Evolutionary conservation across 257 asterid genomes (phyloP).

Genomic region (Rhazya stricta): DNA sequence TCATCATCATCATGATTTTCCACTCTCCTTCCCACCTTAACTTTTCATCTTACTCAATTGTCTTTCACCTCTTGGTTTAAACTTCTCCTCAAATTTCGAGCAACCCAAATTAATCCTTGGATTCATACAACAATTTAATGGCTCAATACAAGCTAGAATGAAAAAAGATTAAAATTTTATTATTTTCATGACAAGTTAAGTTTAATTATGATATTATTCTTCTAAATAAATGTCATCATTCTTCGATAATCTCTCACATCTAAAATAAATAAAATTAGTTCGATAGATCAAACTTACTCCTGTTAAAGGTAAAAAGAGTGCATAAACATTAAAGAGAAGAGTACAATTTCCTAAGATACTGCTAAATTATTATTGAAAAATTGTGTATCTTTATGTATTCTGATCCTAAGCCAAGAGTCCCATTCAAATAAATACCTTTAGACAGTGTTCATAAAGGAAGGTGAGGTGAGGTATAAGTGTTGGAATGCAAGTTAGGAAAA

Average conservation of each 20-base stretch:
- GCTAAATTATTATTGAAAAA: no score
- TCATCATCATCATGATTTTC: background rate
- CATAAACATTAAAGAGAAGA: no score
- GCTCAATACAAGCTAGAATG: background rate
- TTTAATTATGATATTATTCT: no score
- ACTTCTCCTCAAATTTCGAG: background rate
- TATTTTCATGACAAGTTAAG: no score
- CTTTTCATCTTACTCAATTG: background rate
- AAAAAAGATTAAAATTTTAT: background rate
- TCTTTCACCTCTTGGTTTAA: background rate
- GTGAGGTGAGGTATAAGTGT: background rate
- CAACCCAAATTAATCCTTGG: background rate
- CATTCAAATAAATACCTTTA: background rate
- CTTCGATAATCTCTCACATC: no score
- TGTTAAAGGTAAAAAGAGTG: no score
- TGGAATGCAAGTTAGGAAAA: background rate
- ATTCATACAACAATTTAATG: background rate
- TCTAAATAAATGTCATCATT: no score
- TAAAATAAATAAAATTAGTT: no score
- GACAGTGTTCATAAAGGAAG: background rate
- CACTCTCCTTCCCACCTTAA: conserved; percentile 7
- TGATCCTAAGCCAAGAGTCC: background rate
- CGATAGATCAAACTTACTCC: no score
- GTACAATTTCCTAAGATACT: no score
- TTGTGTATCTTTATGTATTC: background rate